Evolutionary conservation across 805 yeast genomes (phyloP).

Genomic region (Jamesozyma piceae): DNA sequence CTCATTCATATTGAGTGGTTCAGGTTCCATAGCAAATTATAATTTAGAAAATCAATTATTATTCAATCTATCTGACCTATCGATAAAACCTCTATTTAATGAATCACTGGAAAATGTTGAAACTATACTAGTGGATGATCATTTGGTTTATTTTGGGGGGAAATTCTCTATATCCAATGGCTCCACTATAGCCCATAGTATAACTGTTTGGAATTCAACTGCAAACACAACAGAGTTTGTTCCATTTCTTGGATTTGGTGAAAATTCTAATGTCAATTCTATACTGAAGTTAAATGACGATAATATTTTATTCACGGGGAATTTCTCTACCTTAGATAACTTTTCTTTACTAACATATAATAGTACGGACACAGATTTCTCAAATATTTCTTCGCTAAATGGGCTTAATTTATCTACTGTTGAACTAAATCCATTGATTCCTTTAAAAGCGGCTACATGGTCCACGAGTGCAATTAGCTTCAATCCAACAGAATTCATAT

Average conservation of each 20-base stretch:
- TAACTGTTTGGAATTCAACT: conserved; percentile 51
- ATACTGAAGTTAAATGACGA: conserved; percentile 42
- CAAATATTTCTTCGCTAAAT: conserved; percentile 31
- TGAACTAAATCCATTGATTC: conserved; percentile 52
- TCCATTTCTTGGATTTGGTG: conserved; percentile 71
- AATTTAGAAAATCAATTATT: conserved; percentile 27
- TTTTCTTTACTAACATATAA: conserved; percentile 25
- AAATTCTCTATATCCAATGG: conserved; percentile 43
- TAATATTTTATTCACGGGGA: conserved; percentile 73
- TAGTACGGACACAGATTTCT: conserved; percentile 18
- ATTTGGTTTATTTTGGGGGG: conserved; percentile 73
- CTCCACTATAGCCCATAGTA: conserved; percentile 35
- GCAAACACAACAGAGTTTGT: conserved; percentile 36
- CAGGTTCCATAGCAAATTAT: conserved; percentile 22
- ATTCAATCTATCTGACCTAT: conserved; percentile 26
- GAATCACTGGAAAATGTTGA: conserved; percentile 28
- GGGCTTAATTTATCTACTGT: conserved; percentile 16
- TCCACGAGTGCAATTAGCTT: conserved; percentile 35
- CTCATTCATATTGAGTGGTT: conserved; percentile 29
- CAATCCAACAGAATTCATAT: conserved; percentile 36
- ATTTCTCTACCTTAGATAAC: conserved; percentile 54
- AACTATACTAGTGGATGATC: conserved; percentile 41
- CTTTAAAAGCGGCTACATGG: conserved; percentile 48
- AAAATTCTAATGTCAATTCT: conserved; percentile 48
- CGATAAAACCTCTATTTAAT: conserved; percentile 22